These are phyloP conservation scores for Trichoderma citrinoviride DNA, from an alignment of 2,329 filamentous ascomycete species.

Conservation along the genomic window DNA sequence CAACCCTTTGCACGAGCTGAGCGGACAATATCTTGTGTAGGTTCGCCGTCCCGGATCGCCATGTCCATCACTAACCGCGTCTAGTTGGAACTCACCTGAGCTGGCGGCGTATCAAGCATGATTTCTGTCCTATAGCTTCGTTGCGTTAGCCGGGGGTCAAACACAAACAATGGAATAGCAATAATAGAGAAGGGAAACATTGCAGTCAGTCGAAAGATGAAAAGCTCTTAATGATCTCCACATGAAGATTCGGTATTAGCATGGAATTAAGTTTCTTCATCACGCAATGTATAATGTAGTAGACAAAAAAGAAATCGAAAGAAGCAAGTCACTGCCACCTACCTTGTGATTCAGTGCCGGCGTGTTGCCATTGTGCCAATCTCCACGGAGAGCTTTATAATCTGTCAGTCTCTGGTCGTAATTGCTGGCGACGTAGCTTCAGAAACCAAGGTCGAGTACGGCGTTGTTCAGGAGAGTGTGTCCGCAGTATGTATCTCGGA, in stretches of 20 bases:
- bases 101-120: constrained; percentile 53
- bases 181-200: constrained; percentile 29
- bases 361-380: background rate
- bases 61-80: constrained; percentile 8
- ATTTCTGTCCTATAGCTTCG: constrained; percentile 17
- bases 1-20: constrained; percentile 63
- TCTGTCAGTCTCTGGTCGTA: constrained; percentile 9
- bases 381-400: background rate
- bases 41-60: constrained; percentile 24
- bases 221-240: constrained; percentile 70
- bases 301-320: constrained; percentile 26
- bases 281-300: constrained; percentile 41
- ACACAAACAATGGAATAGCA: constrained; percentile 9
- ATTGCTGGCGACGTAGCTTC: background rate
- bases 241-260: constrained; percentile 71
- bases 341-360: constrained; percentile 21
- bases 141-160: constrained; percentile 25
- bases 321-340: constrained; percentile 29
- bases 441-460: background rate
- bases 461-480: constrained; percentile 32
- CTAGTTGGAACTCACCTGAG: constrained; percentile 43
- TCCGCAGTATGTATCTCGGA: constrained; percentile 43
- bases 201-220: constrained; percentile 78
- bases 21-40: constrained; percentile 72
- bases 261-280: constrained; percentile 71